Conservation (phyloP, 345 rosid genomes). For the Eucalyptus brandiana region DNA sequence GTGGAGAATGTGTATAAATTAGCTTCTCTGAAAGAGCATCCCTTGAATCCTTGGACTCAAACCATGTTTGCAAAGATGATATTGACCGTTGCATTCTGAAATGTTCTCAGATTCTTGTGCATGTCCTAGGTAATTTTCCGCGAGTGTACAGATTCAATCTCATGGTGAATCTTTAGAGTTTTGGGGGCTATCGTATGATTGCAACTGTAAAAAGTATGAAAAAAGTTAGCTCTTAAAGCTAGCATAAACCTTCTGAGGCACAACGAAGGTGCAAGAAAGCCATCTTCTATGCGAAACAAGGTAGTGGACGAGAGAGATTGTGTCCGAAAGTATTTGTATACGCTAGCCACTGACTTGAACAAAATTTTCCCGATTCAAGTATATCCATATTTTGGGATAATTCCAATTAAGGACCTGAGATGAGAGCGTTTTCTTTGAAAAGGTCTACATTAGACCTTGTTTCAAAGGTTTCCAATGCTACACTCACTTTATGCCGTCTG, state of each 20-base stretch:
- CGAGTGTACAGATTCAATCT: background rate
- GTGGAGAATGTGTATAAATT: background rate
- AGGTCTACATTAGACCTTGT: background rate
- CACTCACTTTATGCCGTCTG: background rate
- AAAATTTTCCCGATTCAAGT: background rate
- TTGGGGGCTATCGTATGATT: background rate
- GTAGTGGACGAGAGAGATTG: background rate
- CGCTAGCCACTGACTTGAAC: background rate
- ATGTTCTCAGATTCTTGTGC: background rate
- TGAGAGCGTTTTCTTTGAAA: background rate
- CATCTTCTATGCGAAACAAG: background rate
- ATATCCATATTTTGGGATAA: background rate
- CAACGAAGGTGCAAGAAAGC: background rate
- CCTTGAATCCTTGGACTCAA: background rate
- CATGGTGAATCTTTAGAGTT: background rate
- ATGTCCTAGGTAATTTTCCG: background rate
- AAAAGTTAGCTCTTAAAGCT: background rate
- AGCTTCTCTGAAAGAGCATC: background rate
- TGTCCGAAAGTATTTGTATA: background rate
- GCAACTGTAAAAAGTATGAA: background rate
- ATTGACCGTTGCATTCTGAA: background rate
- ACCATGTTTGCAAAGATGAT: background rate
- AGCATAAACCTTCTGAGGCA: background rate
- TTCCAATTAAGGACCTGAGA: background rate
- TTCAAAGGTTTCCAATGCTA: background rate